A percentile compares a stretch with the other conserved stretches of the same genome.
phyloP scores from a whole-genome alignment of 495 filamentous ascomycete genomes.

The Podospora didyma region DNA sequence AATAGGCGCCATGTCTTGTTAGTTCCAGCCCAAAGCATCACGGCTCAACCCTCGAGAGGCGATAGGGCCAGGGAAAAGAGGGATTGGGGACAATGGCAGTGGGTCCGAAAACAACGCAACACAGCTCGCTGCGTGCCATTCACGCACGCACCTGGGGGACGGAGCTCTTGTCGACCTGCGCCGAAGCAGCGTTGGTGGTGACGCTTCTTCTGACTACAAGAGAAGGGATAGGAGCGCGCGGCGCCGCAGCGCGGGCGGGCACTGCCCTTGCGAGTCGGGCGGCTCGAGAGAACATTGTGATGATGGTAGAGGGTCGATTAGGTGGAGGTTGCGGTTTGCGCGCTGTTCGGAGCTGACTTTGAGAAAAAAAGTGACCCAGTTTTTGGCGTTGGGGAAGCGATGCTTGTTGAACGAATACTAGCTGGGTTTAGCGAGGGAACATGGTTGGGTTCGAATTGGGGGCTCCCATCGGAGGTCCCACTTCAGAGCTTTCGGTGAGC shows the following conservation, averaged over 20 bases:
- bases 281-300: slow-evolving; percentile 51
- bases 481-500: too few relatives aligned
- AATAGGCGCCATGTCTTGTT: slow-evolving; percentile 4
- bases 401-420: slow-evolving; percentile 24
- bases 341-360: slow-evolving; percentile 1
- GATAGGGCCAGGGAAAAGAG: neutral
- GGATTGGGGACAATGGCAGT: neutral
- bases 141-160: slow-evolving; percentile 60
- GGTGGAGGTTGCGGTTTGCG: neutral
- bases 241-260: slow-evolving; percentile 37
- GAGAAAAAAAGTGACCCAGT: slow-evolving; percentile 17
- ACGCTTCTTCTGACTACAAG: slow-evolving; percentile 56
- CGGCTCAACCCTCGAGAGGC: neutral
- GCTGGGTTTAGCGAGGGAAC: slow-evolving; percentile 11
- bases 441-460: slow-evolving; percentile 8
- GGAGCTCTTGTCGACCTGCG: slow-evolving; percentile 80
- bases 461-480: neutral
- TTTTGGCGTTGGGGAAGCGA: slow-evolving; percentile 25
- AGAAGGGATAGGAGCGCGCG: slow-evolving; percentile 50
- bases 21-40: neutral
- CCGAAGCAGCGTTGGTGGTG: slow-evolving; percentile 89
- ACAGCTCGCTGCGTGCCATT: neutral
- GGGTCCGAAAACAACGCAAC: slow-evolving; percentile 4
- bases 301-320: neutral
- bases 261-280: slow-evolving; percentile 44